phyloP scores from a whole-genome alignment of 2,329 filamentous ascomycete genomes.

The Didymella sp. region DNA sequence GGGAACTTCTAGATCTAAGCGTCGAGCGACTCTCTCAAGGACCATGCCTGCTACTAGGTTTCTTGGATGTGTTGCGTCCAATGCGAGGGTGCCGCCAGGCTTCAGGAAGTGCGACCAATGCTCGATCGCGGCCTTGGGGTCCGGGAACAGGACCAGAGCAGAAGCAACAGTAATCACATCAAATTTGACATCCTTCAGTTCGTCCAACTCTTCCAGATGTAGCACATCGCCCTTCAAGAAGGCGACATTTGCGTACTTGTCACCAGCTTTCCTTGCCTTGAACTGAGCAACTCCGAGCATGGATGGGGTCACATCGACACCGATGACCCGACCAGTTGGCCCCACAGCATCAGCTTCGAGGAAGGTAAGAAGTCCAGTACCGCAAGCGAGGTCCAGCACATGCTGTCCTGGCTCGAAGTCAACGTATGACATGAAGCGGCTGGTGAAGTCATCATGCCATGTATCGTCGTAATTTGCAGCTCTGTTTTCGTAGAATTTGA shows the following conservation, averaged over 20 bases:
- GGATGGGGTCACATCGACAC: conserved; percentile 52
- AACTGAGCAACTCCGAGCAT: conserved; percentile 51
- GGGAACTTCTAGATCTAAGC: conserved; percentile 42
- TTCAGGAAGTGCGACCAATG: conserved; percentile 51
- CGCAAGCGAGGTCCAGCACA: conserved; percentile 57
- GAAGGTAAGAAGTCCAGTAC: conserved; percentile 55
- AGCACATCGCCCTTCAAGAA: conserved; percentile 50
- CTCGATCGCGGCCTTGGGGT: conserved; percentile 48
- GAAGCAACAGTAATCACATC: conserved; percentile 51
- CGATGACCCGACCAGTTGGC: conserved; percentile 47
- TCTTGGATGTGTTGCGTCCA: conserved; percentile 50
- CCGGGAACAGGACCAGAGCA: conserved; percentile 51
- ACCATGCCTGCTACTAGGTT: conserved; percentile 49
- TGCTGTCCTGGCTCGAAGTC: conserved; percentile 47
- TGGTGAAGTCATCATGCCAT: conserved; percentile 52
- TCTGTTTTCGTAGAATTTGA: conserved; percentile 47
- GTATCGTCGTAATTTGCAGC: conserved; percentile 50
- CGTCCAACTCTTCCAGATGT: conserved; percentile 40
- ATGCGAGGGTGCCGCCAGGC: conserved; percentile 49
- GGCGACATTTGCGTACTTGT: conserved; percentile 43
- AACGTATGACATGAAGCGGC: conserved; percentile 46
- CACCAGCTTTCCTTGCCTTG: conserved; percentile 36
- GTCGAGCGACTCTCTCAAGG: conserved; percentile 47
- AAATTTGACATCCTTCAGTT: conserved; percentile 35
- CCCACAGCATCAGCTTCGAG: conserved; percentile 51